A percentile compares a stretch with the other conserved stretches of the same genome.
Conservation (phyloP, 2,329 filamentous ascomycete genomes). For the Fusarium poae region DNA sequence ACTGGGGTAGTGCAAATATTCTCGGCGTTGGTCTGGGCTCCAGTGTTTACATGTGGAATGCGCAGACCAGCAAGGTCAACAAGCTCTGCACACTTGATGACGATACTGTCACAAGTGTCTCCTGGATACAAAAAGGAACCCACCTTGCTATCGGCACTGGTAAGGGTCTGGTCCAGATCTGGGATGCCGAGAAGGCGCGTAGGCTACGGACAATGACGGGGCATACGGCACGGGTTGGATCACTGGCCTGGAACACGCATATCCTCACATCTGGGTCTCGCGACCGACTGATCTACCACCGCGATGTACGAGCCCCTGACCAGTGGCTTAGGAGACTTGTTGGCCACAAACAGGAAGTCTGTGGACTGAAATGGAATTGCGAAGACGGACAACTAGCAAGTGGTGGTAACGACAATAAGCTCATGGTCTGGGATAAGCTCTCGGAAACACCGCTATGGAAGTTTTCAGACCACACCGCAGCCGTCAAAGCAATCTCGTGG, state of each 20-base stretch:
- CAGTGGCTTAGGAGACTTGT: constrained; percentile 89
- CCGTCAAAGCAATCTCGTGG: constrained; percentile 98
- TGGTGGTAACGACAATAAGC: constrained; percentile 97
- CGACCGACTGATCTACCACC: constrained; percentile 93
- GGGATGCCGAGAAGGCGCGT: constrained; percentile 90
- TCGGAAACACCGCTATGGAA: constrained; percentile 93
- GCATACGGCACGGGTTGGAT: constrained; percentile 91
- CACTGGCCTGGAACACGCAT: constrained; percentile 97
- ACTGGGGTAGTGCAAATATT: constrained; percentile 96
- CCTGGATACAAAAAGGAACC: constrained; percentile 97
- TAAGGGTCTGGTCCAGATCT: constrained; percentile 95
- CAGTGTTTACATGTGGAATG: constrained; percentile 99
- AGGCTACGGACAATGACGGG: constrained; percentile 96
- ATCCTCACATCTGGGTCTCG: constrained; percentile 95
- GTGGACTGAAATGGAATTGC: constrained; percentile 95
- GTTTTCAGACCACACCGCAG: constrained; percentile 93
- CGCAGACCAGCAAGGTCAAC: constrained; percentile 88
- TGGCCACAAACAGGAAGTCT: constrained; percentile 98
- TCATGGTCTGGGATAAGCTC: constrained; percentile 98
- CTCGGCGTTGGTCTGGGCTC: constrained; percentile 92
- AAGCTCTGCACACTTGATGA: constrained; percentile 94
- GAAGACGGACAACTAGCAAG: constrained; percentile 95
- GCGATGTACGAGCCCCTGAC: constrained; percentile 91
- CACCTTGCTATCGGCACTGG: constrained; percentile 96
- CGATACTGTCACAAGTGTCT: constrained; percentile 95